Percentiles rank a stretch among this genome's conserved stretches.
phyloP scores from a whole-genome alignment of 1,284 basidiomycete species.

The Taiwanofungus camphoratus region DNA sequence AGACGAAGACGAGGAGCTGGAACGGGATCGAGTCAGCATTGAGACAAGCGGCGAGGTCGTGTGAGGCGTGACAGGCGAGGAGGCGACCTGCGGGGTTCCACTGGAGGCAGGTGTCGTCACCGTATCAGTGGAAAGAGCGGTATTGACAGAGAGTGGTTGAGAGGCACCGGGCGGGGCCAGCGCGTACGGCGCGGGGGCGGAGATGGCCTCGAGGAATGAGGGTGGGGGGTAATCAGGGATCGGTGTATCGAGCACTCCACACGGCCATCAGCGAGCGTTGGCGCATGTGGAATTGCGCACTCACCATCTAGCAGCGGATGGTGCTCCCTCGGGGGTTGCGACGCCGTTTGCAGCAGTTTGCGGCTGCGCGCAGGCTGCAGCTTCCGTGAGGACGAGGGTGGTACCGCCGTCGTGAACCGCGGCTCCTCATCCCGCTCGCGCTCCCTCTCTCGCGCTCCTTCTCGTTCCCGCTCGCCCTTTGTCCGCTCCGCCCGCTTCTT shows the following conservation, averaged over 20 bases:
- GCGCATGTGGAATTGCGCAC: not conserved
- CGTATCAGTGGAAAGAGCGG: no score
- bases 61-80: not conserved
- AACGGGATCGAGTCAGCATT: conserved; percentile 10
- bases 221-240: conserved; percentile 56
- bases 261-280: not conserved
- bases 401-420: conserved; percentile 30
- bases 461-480: conserved; percentile 16
- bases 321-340: conserved; percentile 9
- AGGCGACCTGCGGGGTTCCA: no score
- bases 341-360: conserved; percentile 11
- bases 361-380: conserved; percentile 22
- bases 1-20: conserved; percentile 12
- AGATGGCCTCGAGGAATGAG: conserved; percentile 51
- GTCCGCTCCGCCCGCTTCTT: conserved; percentile 18
- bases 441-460: conserved; percentile 12
- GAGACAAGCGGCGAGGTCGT: conserved; percentile 1
- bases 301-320: conserved; percentile 15
- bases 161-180: conserved; percentile 9
- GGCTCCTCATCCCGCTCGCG: conserved; percentile 26
- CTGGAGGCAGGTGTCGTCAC: no score
- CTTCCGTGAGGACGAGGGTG: conserved; percentile 23
- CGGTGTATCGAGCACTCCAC: conserved; percentile 18
- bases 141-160: no score
- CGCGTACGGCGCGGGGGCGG: conserved; percentile 17